phyloP scores from a whole-genome alignment of 2,329 filamentous ascomycete genomes.

The Didymella keratinophila region DNA sequence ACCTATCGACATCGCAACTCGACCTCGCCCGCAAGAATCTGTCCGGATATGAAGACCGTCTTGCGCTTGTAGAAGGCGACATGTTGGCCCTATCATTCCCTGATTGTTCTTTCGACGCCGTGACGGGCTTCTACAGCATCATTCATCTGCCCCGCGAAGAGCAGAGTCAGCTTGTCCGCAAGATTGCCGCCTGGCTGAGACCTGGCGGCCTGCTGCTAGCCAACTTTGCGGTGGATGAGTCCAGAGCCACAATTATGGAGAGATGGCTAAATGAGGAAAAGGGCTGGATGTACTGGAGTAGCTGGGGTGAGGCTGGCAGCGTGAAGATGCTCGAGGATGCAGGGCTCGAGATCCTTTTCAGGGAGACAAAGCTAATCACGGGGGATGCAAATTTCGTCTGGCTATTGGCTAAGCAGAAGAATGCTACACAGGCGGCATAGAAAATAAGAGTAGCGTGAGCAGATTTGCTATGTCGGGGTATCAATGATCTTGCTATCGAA shows the following conservation, averaged over 20 bases:
- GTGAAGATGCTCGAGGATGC: constrained; percentile 39
- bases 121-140: constrained; percentile 63
- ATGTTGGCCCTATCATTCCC: constrained; percentile 54
- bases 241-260: constrained; percentile 20
- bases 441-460: not conserved
- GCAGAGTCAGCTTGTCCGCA: constrained; percentile 57
- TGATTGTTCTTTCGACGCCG: constrained; percentile 55
- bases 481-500: not conserved
- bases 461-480: not conserved
- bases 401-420: constrained; percentile 26
- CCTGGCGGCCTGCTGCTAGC: constrained; percentile 57
- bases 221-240: constrained; percentile 50
- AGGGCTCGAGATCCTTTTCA: constrained; percentile 37
- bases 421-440: not conserved
- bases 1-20: constrained; percentile 54
- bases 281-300: constrained; percentile 53
- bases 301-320: constrained; percentile 49
- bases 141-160: constrained; percentile 63
- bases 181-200: constrained; percentile 59
- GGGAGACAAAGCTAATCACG: constrained; percentile 34
- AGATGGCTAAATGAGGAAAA: constrained; percentile 48
- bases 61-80: constrained; percentile 49
- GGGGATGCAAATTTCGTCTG: constrained; percentile 41
- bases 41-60: constrained; percentile 16
- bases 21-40: constrained; percentile 41